phyloP scores from a whole-genome alignment of 495 filamentous ascomycete genomes.

The Viridothelium virens region DNA sequence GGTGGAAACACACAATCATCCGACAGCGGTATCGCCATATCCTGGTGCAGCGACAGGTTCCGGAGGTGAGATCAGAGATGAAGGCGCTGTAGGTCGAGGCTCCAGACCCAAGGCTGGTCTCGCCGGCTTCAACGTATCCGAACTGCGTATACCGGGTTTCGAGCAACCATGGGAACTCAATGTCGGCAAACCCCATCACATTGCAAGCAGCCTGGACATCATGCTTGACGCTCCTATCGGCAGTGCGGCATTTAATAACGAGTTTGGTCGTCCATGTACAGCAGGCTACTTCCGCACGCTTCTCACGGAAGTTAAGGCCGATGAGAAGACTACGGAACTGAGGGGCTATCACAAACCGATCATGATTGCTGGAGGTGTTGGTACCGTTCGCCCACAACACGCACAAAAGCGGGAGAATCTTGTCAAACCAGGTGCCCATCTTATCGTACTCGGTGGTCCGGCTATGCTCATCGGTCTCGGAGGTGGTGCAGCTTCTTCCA shows the following conservation, averaged over 20 bases:
- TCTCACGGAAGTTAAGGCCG: conserved; percentile 54
- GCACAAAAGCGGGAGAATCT: conserved; percentile 71
- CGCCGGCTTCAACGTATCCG: conserved; percentile 87
- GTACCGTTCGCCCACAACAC: conserved; percentile 89
- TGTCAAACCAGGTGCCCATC: conserved; percentile 73
- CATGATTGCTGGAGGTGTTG: conserved; percentile 95
- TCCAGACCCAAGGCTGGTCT: conserved; percentile 91
- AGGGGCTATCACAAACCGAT: conserved; percentile 97
- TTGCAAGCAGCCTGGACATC: conserved; percentile 87
- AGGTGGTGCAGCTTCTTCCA: conserved; percentile 88
- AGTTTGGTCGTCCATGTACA: conserved; percentile 90
- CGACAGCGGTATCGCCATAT: conserved; percentile 84
- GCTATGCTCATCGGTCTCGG: conserved; percentile 97
- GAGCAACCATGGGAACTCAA: conserved; percentile 82
- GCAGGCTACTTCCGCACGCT: conserved; percentile 86
- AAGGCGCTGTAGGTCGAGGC: conserved; percentile 87
- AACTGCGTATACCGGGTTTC: conserved; percentile 77
- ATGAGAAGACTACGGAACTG: conserved; percentile 58
- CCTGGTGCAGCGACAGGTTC: conserved; percentile 89
- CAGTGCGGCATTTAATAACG: conserved; percentile 92
- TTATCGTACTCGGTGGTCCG: conserved; percentile 88
- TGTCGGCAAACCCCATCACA: conserved; percentile 82
- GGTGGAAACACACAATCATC: conserved; percentile 97
- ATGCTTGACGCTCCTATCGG: conserved; percentile 96
- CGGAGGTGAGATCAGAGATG: conserved; percentile 90